Evolutionary conservation across 306 rosid genomes (phyloP).

Genomic region (Luffa aegyptiaca): DNA sequence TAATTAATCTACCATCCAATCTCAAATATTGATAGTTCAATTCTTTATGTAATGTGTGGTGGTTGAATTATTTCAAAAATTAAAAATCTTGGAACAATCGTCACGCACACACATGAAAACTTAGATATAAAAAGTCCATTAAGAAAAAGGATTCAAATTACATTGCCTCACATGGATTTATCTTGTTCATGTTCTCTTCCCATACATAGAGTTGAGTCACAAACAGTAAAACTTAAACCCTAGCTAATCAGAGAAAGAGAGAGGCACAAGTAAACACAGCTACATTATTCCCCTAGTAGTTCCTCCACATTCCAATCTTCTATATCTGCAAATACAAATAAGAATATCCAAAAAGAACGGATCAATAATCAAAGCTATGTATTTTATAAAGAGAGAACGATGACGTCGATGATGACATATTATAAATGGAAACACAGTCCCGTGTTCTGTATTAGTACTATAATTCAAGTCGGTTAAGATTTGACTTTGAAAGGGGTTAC

Average conservation of each 20-base stretch:
- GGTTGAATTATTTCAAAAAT: no score
- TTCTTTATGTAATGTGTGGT: no score
- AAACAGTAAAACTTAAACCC: background rate
- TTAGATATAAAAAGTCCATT: background rate
- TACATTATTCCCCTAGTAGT: background rate
- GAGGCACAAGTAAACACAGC: slow-evolving; percentile 8
- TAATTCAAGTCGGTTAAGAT: background rate
- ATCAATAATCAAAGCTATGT: background rate
- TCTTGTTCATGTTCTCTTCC: background rate
- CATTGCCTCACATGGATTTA: background rate
- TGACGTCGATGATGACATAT: no score
- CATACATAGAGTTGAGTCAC: background rate
- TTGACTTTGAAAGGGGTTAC: background rate
- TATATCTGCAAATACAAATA: background rate
- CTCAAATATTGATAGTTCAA: no score
- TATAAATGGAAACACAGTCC: background rate
- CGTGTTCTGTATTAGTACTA: background rate
- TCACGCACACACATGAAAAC: background rate
- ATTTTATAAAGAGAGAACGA: background rate
- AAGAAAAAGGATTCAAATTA: background rate
- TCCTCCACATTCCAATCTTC: background rate
- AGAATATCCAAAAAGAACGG: background rate
- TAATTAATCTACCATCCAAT: background rate
- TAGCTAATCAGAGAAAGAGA: background rate
- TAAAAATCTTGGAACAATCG: no score